Conservation (phyloP, 257 asterid species). For the Forsythia suspensa region DNA sequence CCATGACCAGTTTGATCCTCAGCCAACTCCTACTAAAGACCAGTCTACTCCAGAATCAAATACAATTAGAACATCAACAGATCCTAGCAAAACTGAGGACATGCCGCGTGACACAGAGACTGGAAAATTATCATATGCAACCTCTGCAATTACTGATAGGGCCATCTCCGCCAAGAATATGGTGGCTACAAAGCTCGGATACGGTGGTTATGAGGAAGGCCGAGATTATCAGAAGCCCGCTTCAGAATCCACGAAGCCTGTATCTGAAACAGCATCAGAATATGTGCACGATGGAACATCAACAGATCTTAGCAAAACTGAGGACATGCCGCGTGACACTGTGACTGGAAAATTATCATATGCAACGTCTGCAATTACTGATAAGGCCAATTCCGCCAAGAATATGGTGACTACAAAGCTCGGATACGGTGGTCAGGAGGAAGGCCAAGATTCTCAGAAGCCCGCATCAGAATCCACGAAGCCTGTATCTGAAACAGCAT, state of each 20-base stretch:
- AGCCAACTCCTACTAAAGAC: constrained; percentile 17
- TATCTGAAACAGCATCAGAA: constrained; percentile 32
- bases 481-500: constrained; percentile 21
- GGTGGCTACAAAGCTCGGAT: constrained; percentile 54
- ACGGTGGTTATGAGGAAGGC: constrained; percentile 8
- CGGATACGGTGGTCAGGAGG: constrained; percentile 31
- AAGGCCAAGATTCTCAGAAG: background rate
- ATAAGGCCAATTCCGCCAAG: constrained; percentile 51
- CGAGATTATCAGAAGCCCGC: background rate
- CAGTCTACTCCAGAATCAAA: constrained; percentile 17
- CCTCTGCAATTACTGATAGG: constrained; percentile 37
- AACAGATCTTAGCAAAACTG: constrained; percentile 21
- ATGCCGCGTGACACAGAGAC: constrained; percentile 35
- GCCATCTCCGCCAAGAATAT: constrained; percentile 47
- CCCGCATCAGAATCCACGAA: background rate
- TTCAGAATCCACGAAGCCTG: background rate
- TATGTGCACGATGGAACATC: constrained; percentile 25
- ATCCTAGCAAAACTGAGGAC: constrained; percentile 31
- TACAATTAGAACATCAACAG: background rate
- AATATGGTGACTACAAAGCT: constrained; percentile 46
- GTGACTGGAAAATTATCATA: constrained; percentile 37
- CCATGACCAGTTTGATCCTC: constrained; percentile 59
- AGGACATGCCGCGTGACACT: constrained; percentile 39
- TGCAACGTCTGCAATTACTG: constrained; percentile 37
- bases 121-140: constrained; percentile 40